phyloP scores from a whole-genome alignment of 306 rosid species.

The Fagus sylvatica region DNA sequence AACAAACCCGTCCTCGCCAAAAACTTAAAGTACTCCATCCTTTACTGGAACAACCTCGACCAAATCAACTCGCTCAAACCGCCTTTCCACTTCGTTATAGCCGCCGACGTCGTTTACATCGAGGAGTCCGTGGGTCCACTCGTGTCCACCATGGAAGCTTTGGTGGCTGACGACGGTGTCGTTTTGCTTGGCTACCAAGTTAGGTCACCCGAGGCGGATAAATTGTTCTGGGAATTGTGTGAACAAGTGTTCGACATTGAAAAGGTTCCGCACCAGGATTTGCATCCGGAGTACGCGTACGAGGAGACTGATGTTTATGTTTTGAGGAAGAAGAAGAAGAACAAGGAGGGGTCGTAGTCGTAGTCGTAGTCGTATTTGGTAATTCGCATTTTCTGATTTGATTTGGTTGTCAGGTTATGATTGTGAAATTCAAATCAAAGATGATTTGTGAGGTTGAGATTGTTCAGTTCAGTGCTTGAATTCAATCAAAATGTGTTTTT shows the following conservation, averaged over 20 bases:
- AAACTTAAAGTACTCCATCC: slow-evolving; percentile 62
- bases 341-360: neutral
- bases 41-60: slow-evolving; percentile 71
- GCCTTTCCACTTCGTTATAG: slow-evolving; percentile 61
- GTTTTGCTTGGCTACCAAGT: slow-evolving; percentile 81
- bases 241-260: slow-evolving; percentile 40
- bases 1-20: slow-evolving; percentile 68
- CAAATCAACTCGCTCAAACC: slow-evolving; percentile 63
- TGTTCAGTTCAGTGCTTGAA: no score
- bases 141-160: slow-evolving; percentile 61
- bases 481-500: no score
- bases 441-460: neutral
- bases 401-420: neutral
- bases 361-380: neutral
- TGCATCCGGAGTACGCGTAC: slow-evolving; percentile 74
- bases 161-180: slow-evolving; percentile 56
- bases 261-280: slow-evolving; percentile 63
- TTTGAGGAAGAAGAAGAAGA: slow-evolving; percentile 60
- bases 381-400: neutral
- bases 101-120: slow-evolving; percentile 85
- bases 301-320: slow-evolving; percentile 75
- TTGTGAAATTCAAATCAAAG: neutral
- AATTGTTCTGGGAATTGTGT: slow-evolving; percentile 71
- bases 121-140: slow-evolving; percentile 65
- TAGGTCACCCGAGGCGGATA: slow-evolving; percentile 74